Evolutionary conservation across 257 asterid genomes (phyloP).

Genomic region (Solanum commersonii): DNA sequence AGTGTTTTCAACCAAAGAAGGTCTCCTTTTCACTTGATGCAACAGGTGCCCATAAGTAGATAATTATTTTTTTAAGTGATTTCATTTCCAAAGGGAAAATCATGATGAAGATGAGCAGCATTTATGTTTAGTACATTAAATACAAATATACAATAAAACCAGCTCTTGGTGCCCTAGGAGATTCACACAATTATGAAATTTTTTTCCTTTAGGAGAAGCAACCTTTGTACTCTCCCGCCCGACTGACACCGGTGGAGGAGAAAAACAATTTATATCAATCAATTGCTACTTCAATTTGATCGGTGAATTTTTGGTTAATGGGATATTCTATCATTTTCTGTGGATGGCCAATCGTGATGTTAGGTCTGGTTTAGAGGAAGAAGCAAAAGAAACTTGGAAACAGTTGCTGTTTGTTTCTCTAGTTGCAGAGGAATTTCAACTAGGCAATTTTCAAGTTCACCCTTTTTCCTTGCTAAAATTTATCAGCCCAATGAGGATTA

Average conservation of each 20-base stretch:
- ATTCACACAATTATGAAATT: not conserved
- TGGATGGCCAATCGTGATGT: not conserved
- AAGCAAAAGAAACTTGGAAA: not conserved
- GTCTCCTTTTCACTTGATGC: constrained; percentile 79
- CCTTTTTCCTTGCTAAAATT: not conserved
- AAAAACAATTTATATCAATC: not conserved
- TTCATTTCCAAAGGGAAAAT: not conserved
- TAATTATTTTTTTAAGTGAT: not conserved
- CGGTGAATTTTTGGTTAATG: not conserved
- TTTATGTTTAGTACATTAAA: not conserved
- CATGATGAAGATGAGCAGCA: not conserved
- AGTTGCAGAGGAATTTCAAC: not conserved
- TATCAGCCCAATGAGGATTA: not conserved
- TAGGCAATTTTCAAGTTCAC: not conserved
- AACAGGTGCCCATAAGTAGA: constrained; percentile 32
- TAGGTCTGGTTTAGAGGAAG: not conserved
- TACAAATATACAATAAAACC: not conserved
- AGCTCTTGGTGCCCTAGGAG: not conserved
- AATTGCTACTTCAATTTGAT: not conserved
- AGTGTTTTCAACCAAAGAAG: constrained; percentile 62
- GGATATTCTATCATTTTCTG: not conserved
- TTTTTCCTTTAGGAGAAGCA: not conserved
- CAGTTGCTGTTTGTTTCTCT: not conserved
- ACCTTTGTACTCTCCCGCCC: not conserved
- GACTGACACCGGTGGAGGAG: not conserved